Evolutionary conservation across 768 basidiomycete genomes (phyloP), one percentile per base, ranked within the genome.

Genomic region (Pleurotus sapidus): DNA sequence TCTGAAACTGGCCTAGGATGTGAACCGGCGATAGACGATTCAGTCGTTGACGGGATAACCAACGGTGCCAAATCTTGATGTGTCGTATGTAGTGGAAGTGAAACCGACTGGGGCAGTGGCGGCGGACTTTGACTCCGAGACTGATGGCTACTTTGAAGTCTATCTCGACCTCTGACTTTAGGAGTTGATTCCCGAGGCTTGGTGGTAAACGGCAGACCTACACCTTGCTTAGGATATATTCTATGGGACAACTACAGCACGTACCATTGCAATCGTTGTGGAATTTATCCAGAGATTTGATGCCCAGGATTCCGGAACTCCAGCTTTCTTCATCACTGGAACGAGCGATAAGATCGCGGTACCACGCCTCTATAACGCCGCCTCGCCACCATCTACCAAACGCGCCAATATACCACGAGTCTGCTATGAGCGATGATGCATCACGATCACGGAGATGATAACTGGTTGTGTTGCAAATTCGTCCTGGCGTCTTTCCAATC

Each of bases 361-460:
- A 91, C 86, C 88, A 89, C n/a, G 84, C 79, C 61, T 91, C 87
- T 57, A 93, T 76, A n/a, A 83, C 73, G 40, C 91, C 91, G 46
- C 89, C 92, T 47, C 88, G 77, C 88, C 91, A 95, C 94, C 94
- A 96, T 60, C 81, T 84, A 1, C 94, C 94, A 71, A 95, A 95
- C 9, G 88, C 88, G 27, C 94, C 94, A 59, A 96, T 77, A 71
- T 91, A 96, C 89, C 93, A 93, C 37, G 88, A 84, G 71, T 95
- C 89, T 25, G 84, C 80, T 57, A 87, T 74, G 61, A 84, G 20
- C 12, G 39, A 77, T 61, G 80, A 76, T 57, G 68, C 72, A 63
- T 84, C 80, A 27, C 72, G 68, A 54, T 54, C 34, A 30, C 38
- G 39, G 24, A 54, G 27, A 25, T 42, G 51, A 67, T 79, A 70